Base-by-base conservation (phyloP, 2,329 filamentous ascomycete genomes). In the Penicillium sp. region DNA sequence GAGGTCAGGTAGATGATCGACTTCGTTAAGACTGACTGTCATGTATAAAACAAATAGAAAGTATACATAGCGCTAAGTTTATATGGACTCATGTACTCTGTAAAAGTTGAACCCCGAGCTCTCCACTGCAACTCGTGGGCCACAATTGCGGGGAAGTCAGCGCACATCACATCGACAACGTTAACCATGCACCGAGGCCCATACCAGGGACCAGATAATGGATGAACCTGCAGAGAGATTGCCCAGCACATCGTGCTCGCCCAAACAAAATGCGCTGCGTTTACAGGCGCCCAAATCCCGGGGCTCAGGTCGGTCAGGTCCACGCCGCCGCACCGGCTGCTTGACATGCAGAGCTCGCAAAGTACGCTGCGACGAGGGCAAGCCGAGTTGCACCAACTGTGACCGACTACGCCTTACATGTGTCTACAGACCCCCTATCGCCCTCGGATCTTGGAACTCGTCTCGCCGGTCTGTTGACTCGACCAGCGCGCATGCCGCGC, bases 271-370 rank as follows among this genome's bases (percentile, higher is more conserved):
- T 14, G 29, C 16, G 24, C 44, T 50, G 40, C 37, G 29, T 42
- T 34, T 26, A 41, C 44, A 58, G 54, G 46, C 52, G 44, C 60
- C 59, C 46, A 57, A 52, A 58, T 61, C 64, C 45, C 63, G 59
- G 46, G 64, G 65, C 45, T 50, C 58, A 42, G 65, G 65, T 39
- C 59, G 65, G 31, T 67, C 65, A 34, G 65, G 65, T 27, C 65
- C 65, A 26, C 65, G 65, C 35, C 57, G 63, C 36, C 56, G 63
- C 39, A 66, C 64, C 9, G 65, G 65, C 20, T 68, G 65, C 42
- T 44, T 67, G 41, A 68, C 65, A 40, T 68, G 65, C 47, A 56
- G 65, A 38, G 56, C 62, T 23, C 63, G 65, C 40, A 68, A 68
- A 47, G 65, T 68, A 22, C 63, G 63, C 40, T 68, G 65, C 47